These are phyloP conservation scores for Paecilomyces fulvus DNA, from an alignment of 2,329 filamentous ascomycete species.

Conservation along the genomic window DNA sequence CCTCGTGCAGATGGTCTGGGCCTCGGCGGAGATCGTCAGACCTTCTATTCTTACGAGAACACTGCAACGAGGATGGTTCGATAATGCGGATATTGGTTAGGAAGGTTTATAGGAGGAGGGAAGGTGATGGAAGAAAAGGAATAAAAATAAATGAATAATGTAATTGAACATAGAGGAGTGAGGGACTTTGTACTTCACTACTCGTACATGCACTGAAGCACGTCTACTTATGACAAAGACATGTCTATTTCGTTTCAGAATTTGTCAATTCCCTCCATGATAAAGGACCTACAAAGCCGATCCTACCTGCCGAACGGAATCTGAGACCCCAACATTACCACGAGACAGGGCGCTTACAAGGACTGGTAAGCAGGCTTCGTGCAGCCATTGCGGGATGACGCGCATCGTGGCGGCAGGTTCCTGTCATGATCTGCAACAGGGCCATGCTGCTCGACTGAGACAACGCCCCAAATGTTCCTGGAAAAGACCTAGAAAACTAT, in stretches of 20 bases:
- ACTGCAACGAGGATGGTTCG: neutral
- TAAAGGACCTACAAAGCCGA: neutral
- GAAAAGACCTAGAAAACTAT: neutral
- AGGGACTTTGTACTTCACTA: neutral
- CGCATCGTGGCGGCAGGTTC: neutral
- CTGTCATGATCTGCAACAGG: neutral
- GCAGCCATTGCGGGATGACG: neutral
- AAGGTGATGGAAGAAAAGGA: too few relatives aligned
- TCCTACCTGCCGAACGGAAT: neutral
- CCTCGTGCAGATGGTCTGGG: neutral
- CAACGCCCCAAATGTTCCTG: neutral
- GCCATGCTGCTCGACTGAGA: neutral
- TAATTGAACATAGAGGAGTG: neutral
- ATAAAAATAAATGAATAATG: neutral
- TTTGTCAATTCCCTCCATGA: neutral
- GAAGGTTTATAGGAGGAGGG: neutral
- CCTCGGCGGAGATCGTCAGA: neutral
- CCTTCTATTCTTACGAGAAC: neutral
- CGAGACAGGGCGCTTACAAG: neutral
- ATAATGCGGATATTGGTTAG: neutral
- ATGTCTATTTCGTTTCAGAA: neutral
- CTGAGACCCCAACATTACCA: neutral
- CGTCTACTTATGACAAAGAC: neutral
- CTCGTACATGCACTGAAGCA: neutral
- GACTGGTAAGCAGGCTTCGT: neutral